These are phyloP conservation scores for Psophocarpus tetragonolobus DNA, from an alignment of 306 rosid species.

Conservation along the genomic window DNA sequence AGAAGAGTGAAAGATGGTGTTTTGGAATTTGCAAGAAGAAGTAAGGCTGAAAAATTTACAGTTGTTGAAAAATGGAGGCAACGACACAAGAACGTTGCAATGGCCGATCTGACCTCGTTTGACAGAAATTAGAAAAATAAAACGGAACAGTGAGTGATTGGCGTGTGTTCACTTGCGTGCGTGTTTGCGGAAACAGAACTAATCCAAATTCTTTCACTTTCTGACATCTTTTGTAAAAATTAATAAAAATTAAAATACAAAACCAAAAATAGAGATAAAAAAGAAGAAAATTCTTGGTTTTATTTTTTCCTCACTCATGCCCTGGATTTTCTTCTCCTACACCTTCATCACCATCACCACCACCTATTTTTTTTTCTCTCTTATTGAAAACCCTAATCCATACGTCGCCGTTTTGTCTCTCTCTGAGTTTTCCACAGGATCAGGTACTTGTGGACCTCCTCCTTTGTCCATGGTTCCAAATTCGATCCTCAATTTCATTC, in stretches of 20 bases:
- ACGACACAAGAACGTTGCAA: background rate
- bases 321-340: slow-evolving; percentile 45
- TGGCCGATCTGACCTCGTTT: background rate
- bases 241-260: background rate
- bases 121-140: background rate
- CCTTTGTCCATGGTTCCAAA: slow-evolving; percentile 12
- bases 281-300: slow-evolving; percentile 26
- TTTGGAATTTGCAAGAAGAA: background rate
- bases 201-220: slow-evolving; percentile 20
- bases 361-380: slow-evolving; percentile 30
- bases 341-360: slow-evolving; percentile 18
- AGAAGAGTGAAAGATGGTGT: background rate
- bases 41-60: background rate
- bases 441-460: slow-evolving; percentile 54
- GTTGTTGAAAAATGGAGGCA: background rate
- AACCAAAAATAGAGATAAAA: background rate
- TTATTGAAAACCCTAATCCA: slow-evolving; percentile 61
- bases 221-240: background rate
- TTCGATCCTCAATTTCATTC: slow-evolving; percentile 30
- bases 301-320: slow-evolving; percentile 15
- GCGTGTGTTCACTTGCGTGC: background rate
- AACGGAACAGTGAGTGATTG: background rate
- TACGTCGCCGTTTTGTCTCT: slow-evolving; percentile 34
- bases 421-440: slow-evolving; percentile 32
- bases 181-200: slow-evolving; percentile 12